Base-by-base conservation (phyloP, 352 stramenopile genomes). In the Pythium sp. region DNA sequence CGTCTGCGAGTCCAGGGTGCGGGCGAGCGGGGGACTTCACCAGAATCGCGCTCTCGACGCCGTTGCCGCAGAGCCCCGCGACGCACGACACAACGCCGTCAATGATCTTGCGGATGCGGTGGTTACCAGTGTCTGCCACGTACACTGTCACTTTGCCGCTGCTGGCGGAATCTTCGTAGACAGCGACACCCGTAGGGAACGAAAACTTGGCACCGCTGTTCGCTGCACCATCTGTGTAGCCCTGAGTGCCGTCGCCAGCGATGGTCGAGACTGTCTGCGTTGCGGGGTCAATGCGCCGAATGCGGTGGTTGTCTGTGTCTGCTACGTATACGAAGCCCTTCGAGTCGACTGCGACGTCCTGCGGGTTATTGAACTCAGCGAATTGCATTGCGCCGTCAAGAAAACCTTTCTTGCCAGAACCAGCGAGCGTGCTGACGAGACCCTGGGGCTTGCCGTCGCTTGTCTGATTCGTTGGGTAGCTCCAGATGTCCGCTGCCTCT, bases 281-380 rank as follows among this genome's bases (percentile, higher is more conserved):
- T 2, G 36, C 66, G 0, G 78, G 73, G 55, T 93, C 81, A 38
- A 98, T 91, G 38, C 79, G 79, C n/a, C 94, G 78, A 46, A 98
- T 97, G 11, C 89, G 60, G 72, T 98, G 95, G 75, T 99, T 99
- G 41, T 90, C 89, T 20, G 89, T 98, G 74, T 99, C 97, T 1
- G 93, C 93, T 3, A 99, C 92, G 73, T 98, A 99, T 6, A 98
- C 84, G 46, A 97, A 89, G 8, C 94, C 92, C 12, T 85, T 86
- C 24, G 86, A 89, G 74, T 98, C 95, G 12, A 98, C 86, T 1
- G 93, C 94, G 24, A 98, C 82, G 63, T 94, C 93, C 67, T 97
- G 77, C 14, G 96, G 96, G 62, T 88, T 83, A 64, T 85, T 87
- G 76, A 99, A 99, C 36, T 76, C 79, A n/a, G 95, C 92, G 0